Evolutionary conservation across 1,139 yeast genomes (phyloP).

Genomic region (Debaryomyces sp.): DNA sequence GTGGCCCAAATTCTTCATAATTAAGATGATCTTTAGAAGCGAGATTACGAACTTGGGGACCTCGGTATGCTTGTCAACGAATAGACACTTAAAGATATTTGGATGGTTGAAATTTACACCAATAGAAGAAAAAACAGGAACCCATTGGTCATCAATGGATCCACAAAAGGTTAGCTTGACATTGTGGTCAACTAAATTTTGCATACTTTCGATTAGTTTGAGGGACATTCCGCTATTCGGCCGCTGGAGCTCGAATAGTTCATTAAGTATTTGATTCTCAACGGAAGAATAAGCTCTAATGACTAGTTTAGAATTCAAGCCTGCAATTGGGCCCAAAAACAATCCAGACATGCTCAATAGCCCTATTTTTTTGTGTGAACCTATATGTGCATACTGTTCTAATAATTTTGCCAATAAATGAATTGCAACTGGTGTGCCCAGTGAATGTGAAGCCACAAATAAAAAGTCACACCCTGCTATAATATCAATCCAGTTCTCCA

Average conservation of each 20-base stretch:
- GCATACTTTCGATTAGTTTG: constrained; percentile 34
- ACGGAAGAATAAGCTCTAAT: constrained; percentile 46
- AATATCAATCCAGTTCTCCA: constrained; percentile 46
- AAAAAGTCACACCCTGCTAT: constrained; percentile 45
- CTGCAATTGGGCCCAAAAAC: constrained; percentile 45
- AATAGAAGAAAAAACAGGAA: constrained; percentile 49
- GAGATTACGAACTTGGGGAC: constrained; percentile 33
- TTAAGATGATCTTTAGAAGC: constrained; percentile 36
- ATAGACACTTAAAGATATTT: constrained; percentile 50
- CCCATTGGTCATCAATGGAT: constrained; percentile 46
- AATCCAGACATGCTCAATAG: constrained; percentile 50
- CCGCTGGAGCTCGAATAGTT: constrained; percentile 49
- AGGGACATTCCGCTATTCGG: constrained; percentile 34
- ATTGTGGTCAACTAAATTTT: constrained; percentile 35
- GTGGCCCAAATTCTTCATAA: constrained; percentile 42
- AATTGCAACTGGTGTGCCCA: constrained; percentile 48
- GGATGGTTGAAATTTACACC: constrained; percentile 51
- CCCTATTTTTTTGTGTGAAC: constrained; percentile 33
- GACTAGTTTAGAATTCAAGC: constrained; percentile 48
- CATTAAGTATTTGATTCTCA: constrained; percentile 53
- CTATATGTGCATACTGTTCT: constrained; percentile 10
- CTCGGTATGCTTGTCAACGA: constrained; percentile 27
- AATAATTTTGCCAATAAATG: constrained; percentile 40
- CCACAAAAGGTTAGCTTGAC: constrained; percentile 56
- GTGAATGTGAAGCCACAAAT: constrained; percentile 47